Percentiles rank a stretch among this genome's conserved stretches.
These are phyloP conservation scores for Sporothrix protearum DNA, from an alignment of 2,329 filamentous ascomycete species.

Conservation along the genomic window DNA sequence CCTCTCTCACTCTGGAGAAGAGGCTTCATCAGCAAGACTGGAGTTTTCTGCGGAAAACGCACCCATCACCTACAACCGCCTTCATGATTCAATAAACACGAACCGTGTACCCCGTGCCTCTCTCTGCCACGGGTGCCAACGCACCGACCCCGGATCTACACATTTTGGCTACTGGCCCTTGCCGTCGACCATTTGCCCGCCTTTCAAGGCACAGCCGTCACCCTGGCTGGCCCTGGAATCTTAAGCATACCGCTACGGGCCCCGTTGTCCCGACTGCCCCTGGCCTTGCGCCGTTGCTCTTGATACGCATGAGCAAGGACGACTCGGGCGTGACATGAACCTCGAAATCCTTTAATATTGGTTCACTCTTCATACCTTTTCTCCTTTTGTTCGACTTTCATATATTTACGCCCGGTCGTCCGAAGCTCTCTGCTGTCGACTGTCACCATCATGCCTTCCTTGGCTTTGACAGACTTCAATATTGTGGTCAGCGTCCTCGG, in stretches of 20 bases:
- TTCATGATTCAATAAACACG: slow-evolving; percentile 49
- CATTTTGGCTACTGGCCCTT: background rate
- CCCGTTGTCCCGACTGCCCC: slow-evolving; percentile 30
- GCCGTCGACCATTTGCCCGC: background rate
- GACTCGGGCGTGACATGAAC: slow-evolving; percentile 39
- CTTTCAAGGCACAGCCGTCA: slow-evolving; percentile 27
- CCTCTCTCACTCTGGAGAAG: slow-evolving; percentile 4
- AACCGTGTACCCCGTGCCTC: slow-evolving; percentile 24
- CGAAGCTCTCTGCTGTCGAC: background rate
- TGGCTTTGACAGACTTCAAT: slow-evolving; percentile 68
- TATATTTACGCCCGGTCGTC: background rate
- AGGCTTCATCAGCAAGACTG: slow-evolving; percentile 24
- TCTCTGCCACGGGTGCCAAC: slow-evolving; percentile 14
- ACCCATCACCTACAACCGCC: slow-evolving; percentile 10
- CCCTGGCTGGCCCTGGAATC: background rate
- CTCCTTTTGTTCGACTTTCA: background rate
- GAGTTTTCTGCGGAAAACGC: slow-evolving; percentile 21
- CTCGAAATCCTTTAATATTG: background rate
- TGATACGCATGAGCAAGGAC: slow-evolving; percentile 37
- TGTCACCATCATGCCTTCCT: slow-evolving; percentile 41
- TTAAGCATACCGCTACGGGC: background rate
- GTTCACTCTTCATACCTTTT: background rate
- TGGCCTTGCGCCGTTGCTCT: slow-evolving; percentile 30
- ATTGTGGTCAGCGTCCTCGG: slow-evolving; percentile 76
- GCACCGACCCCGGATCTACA: background rate